Percentiles rank a stretch among this genome's conserved stretches.
phyloP scores from a whole-genome alignment of 2,329 filamentous ascomycete species.

The Metarhizium guizhouense region DNA sequence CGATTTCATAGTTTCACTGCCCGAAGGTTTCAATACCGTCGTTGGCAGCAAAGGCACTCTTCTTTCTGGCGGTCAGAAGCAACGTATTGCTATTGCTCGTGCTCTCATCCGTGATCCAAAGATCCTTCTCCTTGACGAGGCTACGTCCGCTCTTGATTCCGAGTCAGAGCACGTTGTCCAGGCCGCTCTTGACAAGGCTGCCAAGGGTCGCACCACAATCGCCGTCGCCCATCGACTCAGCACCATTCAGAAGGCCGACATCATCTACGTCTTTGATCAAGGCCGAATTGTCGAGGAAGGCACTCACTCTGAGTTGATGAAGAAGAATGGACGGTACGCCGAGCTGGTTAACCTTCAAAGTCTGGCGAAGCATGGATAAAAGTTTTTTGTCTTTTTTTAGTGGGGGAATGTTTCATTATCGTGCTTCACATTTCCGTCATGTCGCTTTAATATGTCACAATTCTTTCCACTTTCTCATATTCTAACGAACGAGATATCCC shows the following conservation, averaged over 20 bases:
- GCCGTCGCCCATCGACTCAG: slow-evolving; percentile 87
- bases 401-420: background rate
- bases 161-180: slow-evolving; percentile 75
- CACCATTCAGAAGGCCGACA: slow-evolving; percentile 89
- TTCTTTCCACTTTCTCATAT: background rate
- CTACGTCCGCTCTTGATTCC: slow-evolving; percentile 67
- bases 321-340: slow-evolving; percentile 61
- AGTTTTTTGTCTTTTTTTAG: background rate
- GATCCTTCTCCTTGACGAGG: slow-evolving; percentile 76
- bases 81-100: slow-evolving; percentile 86
- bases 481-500: background rate
- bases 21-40: slow-evolving; percentile 76
- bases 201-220: slow-evolving; percentile 81
- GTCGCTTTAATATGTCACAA: background rate
- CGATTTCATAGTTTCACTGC: slow-evolving; percentile 80
- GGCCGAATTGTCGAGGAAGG: slow-evolving; percentile 80
- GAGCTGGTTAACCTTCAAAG: slow-evolving; percentile 77
- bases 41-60: slow-evolving; percentile 83
- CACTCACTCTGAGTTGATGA: slow-evolving; percentile 66
- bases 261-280: slow-evolving; percentile 95
- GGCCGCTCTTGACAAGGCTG: slow-evolving; percentile 70
- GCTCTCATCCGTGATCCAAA: slow-evolving; percentile 87
- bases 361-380: slow-evolving; percentile 47
- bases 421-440: background rate
- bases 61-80: slow-evolving; percentile 86